Base-by-base conservation (phyloP, 495 filamentous ascomycete genomes). In the Tuber borchii region DNA sequence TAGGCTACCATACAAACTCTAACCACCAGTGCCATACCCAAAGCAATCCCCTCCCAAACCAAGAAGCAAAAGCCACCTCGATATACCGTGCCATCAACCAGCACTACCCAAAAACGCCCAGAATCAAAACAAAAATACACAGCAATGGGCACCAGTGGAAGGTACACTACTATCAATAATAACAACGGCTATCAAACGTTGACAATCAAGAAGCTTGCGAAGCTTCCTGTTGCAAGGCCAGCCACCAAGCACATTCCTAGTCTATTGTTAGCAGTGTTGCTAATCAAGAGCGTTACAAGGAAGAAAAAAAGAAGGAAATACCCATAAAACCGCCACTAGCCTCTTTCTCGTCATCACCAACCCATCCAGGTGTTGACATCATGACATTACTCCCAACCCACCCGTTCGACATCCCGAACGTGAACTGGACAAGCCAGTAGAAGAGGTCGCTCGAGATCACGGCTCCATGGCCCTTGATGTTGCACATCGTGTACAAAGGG, bases 261-360 rank as follows among this genome's bases (percentile, higher is more conserved):
- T 34, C 56, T 65, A 3, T 65, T 65, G 14, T 65, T 34, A 65
- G 56, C 26, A 12, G 56, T 7, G 26, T 34, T 34, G 26, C 31
- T 34, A 34, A 19, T 34, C 56, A 7, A 14, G 2, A 65, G 26
- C 26, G 1, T 31, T 65, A 34, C 3, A 14, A 34, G 26, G 26
- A 61, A 51, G 20, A n/a, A 48, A 17, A 20, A 26, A 56, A 22
- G 51, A 56, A 61, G 51, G n/a, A 61, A 65, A 65, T 65, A 65
- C 92, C 92, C 95, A 99, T 98, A 79, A 97, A 98, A 10, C 92
- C 93, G 46, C 95, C 95, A 12, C 93, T 90, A 26, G 93, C 93
- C 85, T 97, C 93, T 42, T 90, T 87, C 84, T 98, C 95, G 2
- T 90, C 88, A 9, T 89, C 89, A 8, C 89, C 89, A 31, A 97